These are phyloP conservation scores for Parastagonospora avenae DNA, from an alignment of 2,329 filamentous ascomycete species.

Conservation along the genomic window DNA sequence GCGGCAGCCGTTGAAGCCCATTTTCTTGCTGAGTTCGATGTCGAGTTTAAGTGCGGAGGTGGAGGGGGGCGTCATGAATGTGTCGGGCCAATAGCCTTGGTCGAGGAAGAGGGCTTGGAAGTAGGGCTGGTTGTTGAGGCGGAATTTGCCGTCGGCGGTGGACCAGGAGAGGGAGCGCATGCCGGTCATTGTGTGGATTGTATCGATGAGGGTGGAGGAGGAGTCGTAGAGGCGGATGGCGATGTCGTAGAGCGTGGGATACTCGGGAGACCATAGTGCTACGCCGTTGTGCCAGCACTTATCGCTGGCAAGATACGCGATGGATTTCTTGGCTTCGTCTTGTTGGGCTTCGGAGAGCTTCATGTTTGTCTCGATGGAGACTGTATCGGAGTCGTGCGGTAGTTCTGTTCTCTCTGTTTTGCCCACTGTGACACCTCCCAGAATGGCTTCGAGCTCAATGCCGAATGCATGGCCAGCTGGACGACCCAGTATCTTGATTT, in stretches of 20 bases:
- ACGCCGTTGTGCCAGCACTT: slow-evolving; percentile 59
- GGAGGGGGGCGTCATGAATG: slow-evolving; percentile 63
- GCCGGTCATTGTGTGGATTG: slow-evolving; percentile 64
- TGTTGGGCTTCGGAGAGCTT: slow-evolving; percentile 54
- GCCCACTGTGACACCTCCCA: slow-evolving; percentile 56
- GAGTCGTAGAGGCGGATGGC: slow-evolving; percentile 57
- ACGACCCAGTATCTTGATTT: slow-evolving; percentile 57
- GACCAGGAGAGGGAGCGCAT: slow-evolving; percentile 67
- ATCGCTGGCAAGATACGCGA: slow-evolving; percentile 46
- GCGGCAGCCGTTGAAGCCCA: slow-evolving; percentile 69
- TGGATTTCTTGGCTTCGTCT: slow-evolving; percentile 24
- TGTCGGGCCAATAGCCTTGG: slow-evolving; percentile 68
- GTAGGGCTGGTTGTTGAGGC: slow-evolving; percentile 62
- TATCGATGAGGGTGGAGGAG: slow-evolving; percentile 54
- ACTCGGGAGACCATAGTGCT: slow-evolving; percentile 67
- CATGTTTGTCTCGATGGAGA: slow-evolving; percentile 56
- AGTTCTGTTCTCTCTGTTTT: slow-evolving; percentile 52
- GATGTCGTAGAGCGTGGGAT: slow-evolving; percentile 63
- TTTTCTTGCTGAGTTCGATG: slow-evolving; percentile 62
- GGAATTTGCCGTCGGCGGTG: slow-evolving; percentile 59
- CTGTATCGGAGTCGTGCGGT: slow-evolving; percentile 57
- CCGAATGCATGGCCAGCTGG: slow-evolving; percentile 53
- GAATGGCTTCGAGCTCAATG: slow-evolving; percentile 60
- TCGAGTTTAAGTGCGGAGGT: slow-evolving; percentile 55
- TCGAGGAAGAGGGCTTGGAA: slow-evolving; percentile 67